Conservation (phyloP, 208 protist species). For the Leishmania mexicana region DNA sequence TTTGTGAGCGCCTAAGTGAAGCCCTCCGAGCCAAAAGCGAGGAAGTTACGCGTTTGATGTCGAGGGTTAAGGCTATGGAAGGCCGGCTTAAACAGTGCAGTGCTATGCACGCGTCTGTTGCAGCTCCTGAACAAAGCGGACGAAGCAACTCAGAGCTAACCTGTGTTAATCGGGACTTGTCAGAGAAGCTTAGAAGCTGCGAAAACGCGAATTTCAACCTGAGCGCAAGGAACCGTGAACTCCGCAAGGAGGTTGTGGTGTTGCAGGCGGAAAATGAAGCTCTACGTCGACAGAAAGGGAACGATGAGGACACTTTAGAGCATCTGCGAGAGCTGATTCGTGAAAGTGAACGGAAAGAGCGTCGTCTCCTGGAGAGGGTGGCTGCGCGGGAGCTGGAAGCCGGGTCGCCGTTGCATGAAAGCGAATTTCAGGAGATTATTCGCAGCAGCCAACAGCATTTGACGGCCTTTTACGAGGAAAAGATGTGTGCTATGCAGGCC, state of each 20-base stretch:
- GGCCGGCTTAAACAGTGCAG: not conserved
- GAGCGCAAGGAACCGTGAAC: not conserved
- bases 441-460: constrained; percentile 15
- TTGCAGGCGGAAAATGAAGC: constrained; percentile 27
- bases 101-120: too few species aligned
- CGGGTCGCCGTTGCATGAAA: constrained; percentile 9
- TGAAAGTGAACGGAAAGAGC: constrained; percentile 8
- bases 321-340: constrained; percentile 5
- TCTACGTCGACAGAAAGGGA: not conserved
- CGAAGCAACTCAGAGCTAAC: too few species aligned
- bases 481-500: constrained; percentile 19
- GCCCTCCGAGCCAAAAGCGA: not conserved
- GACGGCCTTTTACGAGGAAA: constrained; percentile 21
- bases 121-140: not conserved
- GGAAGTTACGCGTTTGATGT: not conserved
- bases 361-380: not conserved
- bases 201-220: not conserved
- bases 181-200: not conserved
- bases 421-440: constrained; percentile 25
- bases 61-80: not conserved
- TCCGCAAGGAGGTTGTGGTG: constrained; percentile 22
- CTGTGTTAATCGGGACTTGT: not conserved
- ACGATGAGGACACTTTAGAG: constrained; percentile 20
- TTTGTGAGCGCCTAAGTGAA: not conserved
- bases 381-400: constrained; percentile 2